Evolutionary conservation across 139 green algal species (phyloP).

Genomic region (Tetradesmus lagerheimii): DNA sequence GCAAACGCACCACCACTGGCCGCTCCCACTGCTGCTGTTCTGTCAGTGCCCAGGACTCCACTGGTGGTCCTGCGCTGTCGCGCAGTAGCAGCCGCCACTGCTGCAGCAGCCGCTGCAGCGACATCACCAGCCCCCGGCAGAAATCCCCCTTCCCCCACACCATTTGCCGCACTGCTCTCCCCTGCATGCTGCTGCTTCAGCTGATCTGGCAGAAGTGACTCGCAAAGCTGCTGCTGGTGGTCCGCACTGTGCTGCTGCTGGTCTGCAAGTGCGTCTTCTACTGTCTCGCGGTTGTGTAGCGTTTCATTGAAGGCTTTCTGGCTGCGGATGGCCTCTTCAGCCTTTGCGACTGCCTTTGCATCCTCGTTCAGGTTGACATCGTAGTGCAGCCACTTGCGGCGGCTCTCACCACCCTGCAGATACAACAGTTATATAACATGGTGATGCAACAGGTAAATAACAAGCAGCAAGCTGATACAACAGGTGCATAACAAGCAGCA

Average conservation of each 20-base stretch:
- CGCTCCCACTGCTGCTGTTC: neutral
- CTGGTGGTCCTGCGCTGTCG: neutral
- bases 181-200: neutral
- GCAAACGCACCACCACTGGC: neutral
- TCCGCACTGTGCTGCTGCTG: too few species aligned
- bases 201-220: neutral
- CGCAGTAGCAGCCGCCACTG: neutral
- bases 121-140: neutral
- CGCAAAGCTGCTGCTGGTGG: too few species aligned
- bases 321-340: constrained; percentile 4
- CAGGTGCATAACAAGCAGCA: too few species aligned
- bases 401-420: constrained; percentile 28
- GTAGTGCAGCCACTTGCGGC: constrained; percentile 32
- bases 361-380: constrained; percentile 24
- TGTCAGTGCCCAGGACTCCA: neutral
- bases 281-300: constrained; percentile 22
- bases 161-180: too few species aligned
- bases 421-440: too few species aligned
- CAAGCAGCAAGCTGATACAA: too few species aligned
- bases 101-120: constrained; percentile 6
- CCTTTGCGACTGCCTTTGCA: constrained; percentile 1
- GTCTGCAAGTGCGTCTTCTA: neutral
- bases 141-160: neutral
- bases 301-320: constrained; percentile 34
- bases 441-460: too few species aligned